Base-by-base conservation (phyloP, 345 rosid species). In the Mercurialis annua region DNA sequence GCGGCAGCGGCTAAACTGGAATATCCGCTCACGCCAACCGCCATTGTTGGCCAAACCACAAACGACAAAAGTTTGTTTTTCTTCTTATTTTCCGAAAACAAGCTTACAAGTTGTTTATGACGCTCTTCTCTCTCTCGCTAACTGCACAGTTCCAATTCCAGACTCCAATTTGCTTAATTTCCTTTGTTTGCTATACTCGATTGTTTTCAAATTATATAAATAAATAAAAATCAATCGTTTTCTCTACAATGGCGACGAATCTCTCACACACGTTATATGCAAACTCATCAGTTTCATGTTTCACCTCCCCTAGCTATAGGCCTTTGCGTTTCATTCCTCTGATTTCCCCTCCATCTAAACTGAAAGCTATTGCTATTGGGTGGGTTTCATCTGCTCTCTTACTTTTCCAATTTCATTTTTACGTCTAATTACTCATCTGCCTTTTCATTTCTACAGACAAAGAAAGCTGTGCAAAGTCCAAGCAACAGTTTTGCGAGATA, bases 401-500 rank as follows among this genome's bases (percentile, higher is more conserved):
- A 36, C 17, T 21, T 30, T 0, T 31, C 6, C n/a, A 26, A 30
- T 18, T 48, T n/a, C 15, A 6, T 8, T 18, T 0, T 29, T 23
- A 8, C 3, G 18, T 29, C 15, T 42, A 10, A 6, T 27, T 38
- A 3, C 44, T 40, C 9, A 4, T 10, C 16, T 27, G 29, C 31
- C 7, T 66, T 15, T 9, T 38, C 3, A 23, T 4, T 55, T 4
- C 30, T n/a, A n/a, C n/a, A n/a, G n/a, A n/a, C n/a, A n/a, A n/a
- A 44, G 62, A 84, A 90, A 79, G 66, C 65, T 16, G 59, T 68
- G 30, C 73, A 74, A 67, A 42, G 81, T 89, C 17, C 80, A 71
- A 71, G 95, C 90, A 4, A 72, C 90, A 10, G 68, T 85, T 69
- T 64, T 90, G 74, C 83, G 83, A 76, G 95, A 90, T 47, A 70